A percentile compares a stretch with the other conserved stretches of the same genome.
Evolutionary conservation across 2,329 filamentous ascomycete species (phyloP).

Genomic region (Furcasterigmium furcatum): DNA sequence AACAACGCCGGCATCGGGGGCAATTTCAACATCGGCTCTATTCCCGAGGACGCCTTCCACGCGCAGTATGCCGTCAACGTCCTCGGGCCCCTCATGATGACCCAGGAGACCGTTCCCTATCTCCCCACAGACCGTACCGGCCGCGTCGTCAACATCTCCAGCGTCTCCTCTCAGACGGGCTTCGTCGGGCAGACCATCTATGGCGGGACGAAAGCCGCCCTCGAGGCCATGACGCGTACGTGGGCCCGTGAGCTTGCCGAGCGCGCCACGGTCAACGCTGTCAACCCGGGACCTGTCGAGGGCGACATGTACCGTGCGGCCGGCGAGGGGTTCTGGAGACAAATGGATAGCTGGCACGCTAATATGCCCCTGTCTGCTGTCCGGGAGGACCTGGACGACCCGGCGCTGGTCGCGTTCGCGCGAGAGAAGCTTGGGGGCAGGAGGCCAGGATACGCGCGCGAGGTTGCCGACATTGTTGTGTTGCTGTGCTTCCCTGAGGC

Average conservation of each 20-base stretch:
- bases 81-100: constrained; percentile 72
- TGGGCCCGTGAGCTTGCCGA: constrained; percentile 56
- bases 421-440: too few species aligned
- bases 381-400: too few species aligned
- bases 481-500: too few species aligned
- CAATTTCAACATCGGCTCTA: constrained; percentile 51
- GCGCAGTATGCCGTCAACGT: constrained; percentile 77
- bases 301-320: constrained; percentile 41
- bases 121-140: constrained; percentile 65
- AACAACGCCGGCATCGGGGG: constrained; percentile 73
- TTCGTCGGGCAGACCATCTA: constrained; percentile 52
- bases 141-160: constrained; percentile 53
- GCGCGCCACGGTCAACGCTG: constrained; percentile 49
- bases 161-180: constrained; percentile 40
- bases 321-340: neutral
- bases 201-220: constrained; percentile 52
- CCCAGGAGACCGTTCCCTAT: constrained; percentile 68
- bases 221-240: constrained; percentile 55
- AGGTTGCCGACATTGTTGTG: too few species aligned
- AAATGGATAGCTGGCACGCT: too few species aligned
- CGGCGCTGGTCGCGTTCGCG: too few species aligned
- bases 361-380: too few species aligned
- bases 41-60: constrained; percentile 63
- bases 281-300: constrained; percentile 54
- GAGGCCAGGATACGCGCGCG: too few species aligned